Evolutionary conservation across 257 asterid species (phyloP), one percentile per base, ranked within the genome.

Genomic region (Cruciata laevipes): DNA sequence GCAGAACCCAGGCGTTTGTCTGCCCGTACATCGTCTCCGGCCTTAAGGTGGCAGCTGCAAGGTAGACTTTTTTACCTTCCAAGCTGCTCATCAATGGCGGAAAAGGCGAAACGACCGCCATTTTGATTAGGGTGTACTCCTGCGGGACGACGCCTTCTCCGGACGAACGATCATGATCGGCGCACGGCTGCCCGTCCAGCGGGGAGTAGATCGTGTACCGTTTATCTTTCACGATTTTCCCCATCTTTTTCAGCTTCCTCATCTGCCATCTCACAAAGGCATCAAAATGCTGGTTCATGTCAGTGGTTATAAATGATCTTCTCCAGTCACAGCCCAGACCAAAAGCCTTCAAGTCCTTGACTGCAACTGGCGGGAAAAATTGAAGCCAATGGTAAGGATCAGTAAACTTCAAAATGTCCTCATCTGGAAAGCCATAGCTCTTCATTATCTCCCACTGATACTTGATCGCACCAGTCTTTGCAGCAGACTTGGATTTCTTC

Each of bases 321-420:
- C 98, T 83, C 98, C 97, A 93, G 71, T 89, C 98, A 65, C 97
- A 93, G 57, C 98, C 98, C 83, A 93, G 75, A 35, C 98, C 98
- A 67, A 93, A 93, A 58, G 91, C 89, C 81, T 91, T 89, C 83
- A 89, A 70, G 73, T 91, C 96, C 73, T 91, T 94, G 8, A 91
- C 87, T 18, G 98, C 98, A 75, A 87, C 75, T 27, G 96, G 98
- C 8, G 96, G 98, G 69, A 92, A 89, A 75, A 76, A 87, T 8
- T 81, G 77, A 72, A 92, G 73, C 98, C 98, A 92, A 59, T 89
- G 86, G 69, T 81, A 78, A 8, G 98, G 93, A 64, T 89, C 59
- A 1, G 83, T 84, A 76, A 91, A 89, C 70, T 71, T 80, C 4
- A 81, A 83, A 20, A 92, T 92, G 79, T 92, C 97, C 78, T 81